Base-by-base conservation (phyloP, 2,329 filamentous ascomycete genomes). In the Tetracladium maxilliforme region DNA sequence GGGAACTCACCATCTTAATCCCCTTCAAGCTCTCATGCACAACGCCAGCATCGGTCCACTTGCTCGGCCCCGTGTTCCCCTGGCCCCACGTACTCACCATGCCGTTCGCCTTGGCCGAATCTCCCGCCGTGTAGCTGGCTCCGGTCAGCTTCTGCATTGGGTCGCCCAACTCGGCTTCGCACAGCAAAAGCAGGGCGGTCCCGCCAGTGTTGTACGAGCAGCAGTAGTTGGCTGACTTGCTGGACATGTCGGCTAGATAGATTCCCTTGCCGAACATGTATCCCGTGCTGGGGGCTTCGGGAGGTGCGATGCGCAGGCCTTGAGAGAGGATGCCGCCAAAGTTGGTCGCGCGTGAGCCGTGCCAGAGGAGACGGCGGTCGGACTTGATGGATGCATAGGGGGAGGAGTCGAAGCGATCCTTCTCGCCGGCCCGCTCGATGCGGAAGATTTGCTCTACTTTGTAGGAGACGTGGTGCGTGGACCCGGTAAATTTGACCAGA, bases 241-340 rank as follows among this genome's bases (percentile, higher is more conserved):
- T 77, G 0, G 71, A 77, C 62, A 84, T 84, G 40, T 92, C 82
- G 3, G 82, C 82, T 3, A 92, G 64, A 43, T 92, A 92, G 23
- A 92, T 78, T 22, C 83, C 83, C 48, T 92, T 92, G 29, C 77
- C 83, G 37, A 92, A 92, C 78, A 87, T 87, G 54, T 87, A 84
- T 2, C 81, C 81, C 5, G 61, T 66, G 0, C 72, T 72, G 0
- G 82, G 84, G 0, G 83, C 83, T 47, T 92, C 76, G 0, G 77
- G 76, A 0, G 84, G 84, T 6, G 84, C 84, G 35, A 92, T 92
- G n/a, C 82, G 77, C 6, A 93, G 64, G 35, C 84, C 84, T 48
- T 92, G 81, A 29, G 72, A 78, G 21, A 92, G 66, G 30, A 93
- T 93, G 42, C 83, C 84, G 41, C 77, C 82, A 36, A 75, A 92